phyloP scores from a whole-genome alignment of 768 basidiomycete genomes.

The Trametes cubensis region DNA sequence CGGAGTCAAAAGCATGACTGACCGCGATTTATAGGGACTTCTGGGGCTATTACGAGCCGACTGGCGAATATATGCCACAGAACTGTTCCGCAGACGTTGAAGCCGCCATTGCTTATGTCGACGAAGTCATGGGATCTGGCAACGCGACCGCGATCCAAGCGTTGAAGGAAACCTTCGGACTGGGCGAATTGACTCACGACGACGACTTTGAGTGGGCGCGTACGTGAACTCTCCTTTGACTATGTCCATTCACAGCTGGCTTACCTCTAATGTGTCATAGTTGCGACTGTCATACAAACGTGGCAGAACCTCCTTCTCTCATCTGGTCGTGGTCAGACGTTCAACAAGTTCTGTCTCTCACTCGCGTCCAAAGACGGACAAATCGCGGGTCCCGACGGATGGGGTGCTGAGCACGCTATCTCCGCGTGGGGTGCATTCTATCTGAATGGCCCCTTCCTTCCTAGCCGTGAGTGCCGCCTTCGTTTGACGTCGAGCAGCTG shows the following conservation, averaged over 20 bases:
- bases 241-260: not conserved
- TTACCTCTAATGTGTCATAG: conserved; percentile 20
- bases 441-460: conserved; percentile 50
- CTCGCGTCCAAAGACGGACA: conserved; percentile 65
- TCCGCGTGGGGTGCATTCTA: conserved; percentile 63
- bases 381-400: conserved; percentile 53
- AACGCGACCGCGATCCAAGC: conserved; percentile 50
- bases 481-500: too few species aligned
- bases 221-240: conserved; percentile 29
- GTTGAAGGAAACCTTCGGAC: conserved; percentile 61
- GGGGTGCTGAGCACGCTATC: conserved; percentile 67
- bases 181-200: conserved; percentile 53
- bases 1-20: not conserved
- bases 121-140: conserved; percentile 52
- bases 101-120: conserved; percentile 62
- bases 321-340: conserved; percentile 44
- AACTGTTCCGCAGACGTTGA: conserved; percentile 78
- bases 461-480: conserved; percentile 29
- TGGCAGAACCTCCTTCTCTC: conserved; percentile 67
- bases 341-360: conserved; percentile 68
- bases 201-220: conserved; percentile 68
- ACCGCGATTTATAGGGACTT: conserved; percentile 45
- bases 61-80: conserved; percentile 63
- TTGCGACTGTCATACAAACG: conserved; percentile 57
- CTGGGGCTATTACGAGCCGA: conserved; percentile 76